These are phyloP conservation scores for Cicer bijugum DNA, from an alignment of 306 rosid genomes.

Conservation along the genomic window DNA sequence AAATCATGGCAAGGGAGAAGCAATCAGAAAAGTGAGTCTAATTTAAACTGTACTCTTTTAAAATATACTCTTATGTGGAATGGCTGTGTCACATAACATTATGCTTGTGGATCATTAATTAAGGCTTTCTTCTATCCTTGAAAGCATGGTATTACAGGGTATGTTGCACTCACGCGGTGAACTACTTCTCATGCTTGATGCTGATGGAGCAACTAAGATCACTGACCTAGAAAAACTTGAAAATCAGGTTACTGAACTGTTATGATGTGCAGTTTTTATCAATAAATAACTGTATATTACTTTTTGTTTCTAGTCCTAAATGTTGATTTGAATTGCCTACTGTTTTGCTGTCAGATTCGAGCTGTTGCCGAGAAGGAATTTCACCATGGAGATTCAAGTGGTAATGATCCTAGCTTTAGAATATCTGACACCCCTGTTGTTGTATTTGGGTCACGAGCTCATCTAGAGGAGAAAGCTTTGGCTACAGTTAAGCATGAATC, in stretches of 20 bases:
- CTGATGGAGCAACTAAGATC: conserved; percentile 97
- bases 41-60: conserved; percentile 41
- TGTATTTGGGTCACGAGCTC: conserved; percentile 97
- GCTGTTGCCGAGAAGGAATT: conserved; percentile 61
- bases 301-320: conserved; percentile 23
- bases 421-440: conserved; percentile 80
- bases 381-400: conserved; percentile 49
- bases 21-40: conserved; percentile 96
- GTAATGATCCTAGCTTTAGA: conserved; percentile 58
- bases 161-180: conserved; percentile 99
- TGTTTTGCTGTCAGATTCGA: conserved; percentile 59
- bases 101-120: conserved; percentile 53
- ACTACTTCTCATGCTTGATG: conserved; percentile 92
- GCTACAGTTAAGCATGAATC: conserved; percentile 72
- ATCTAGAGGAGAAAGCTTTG: conserved; percentile 90
- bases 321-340: conserved; percentile 29
- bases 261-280: background rate
- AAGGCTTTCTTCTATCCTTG: conserved; percentile 67
- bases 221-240: conserved; percentile 90
- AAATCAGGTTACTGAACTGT: conserved; percentile 63
- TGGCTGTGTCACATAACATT: conserved; percentile 5
- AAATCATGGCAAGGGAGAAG: conserved; percentile 97
- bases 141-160: conserved; percentile 95
- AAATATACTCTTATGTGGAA: background rate
- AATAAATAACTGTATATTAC: conserved; percentile 13